Percentiles rank a stretch among this genome's conserved stretches.
Conservation (phyloP, 208 protist genomes). For the Wallacemonas sp. region DNA sequence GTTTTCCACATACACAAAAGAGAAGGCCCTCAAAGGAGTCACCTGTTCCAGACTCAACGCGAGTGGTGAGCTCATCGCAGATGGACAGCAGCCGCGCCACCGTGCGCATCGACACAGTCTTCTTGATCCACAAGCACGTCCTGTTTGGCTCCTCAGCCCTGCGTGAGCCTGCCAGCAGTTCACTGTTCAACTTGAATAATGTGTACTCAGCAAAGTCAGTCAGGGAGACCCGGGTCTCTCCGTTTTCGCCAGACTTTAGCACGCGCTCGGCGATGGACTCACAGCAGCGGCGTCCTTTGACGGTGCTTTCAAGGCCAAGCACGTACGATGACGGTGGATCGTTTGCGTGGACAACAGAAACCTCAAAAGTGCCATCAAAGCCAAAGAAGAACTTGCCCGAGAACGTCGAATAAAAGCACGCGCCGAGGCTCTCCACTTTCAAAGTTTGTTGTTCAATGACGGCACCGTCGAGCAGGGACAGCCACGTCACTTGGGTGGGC, state of each 20-base stretch:
- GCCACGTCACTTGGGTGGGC: constrained; percentile 74
- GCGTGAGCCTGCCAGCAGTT: neutral
- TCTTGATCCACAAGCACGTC: constrained; percentile 10
- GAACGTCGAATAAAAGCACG: constrained; percentile 45
- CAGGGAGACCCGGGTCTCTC: constrained; percentile 4
- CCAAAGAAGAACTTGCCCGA: constrained; percentile 28
- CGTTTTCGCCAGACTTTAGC: constrained; percentile 11
- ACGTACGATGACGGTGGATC: constrained; percentile 11
- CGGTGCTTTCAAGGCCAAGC: constrained; percentile 24
- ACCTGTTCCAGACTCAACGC: neutral
- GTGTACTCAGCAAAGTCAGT: constrained; percentile 16
- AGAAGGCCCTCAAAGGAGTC: constrained; percentile 32
- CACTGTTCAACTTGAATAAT: constrained; percentile 12
- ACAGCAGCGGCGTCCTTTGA: constrained; percentile 19
- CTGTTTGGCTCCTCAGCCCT: neutral
- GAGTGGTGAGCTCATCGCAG: constrained; percentile 2
- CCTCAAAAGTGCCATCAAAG: constrained; percentile 11
- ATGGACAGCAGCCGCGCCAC: constrained; percentile 9
- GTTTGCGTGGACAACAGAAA: constrained; percentile 22
- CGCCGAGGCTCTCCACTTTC: constrained; percentile 30
- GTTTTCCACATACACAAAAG: constrained; percentile 59
- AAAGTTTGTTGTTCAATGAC: constrained; percentile 69
- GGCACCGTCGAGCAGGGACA: constrained; percentile 37
- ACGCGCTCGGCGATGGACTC: constrained; percentile 17
- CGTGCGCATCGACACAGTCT: neutral